Base-by-base conservation (phyloP, 2,329 filamentous ascomycete genomes). In the Colletotrichum viniferum region DNA sequence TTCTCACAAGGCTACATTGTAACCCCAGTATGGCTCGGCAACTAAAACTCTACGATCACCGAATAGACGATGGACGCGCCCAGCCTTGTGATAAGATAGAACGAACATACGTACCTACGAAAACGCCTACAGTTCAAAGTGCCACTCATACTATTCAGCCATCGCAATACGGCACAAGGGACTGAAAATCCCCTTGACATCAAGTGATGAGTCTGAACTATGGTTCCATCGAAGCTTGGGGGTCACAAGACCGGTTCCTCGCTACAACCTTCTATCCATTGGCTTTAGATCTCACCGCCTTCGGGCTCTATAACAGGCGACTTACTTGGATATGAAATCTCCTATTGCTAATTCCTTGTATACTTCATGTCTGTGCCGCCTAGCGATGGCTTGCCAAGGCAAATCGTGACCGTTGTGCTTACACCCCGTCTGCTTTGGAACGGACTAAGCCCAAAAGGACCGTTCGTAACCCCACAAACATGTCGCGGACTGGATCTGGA, bases 21-120 rank as follows among this genome's bases (percentile, higher is more conserved):
- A 0, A 7, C 43, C 2, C 10, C 1, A 0, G n/a, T 48, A 13
- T 13, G 0, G 18, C 10, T 4, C n/a, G 43, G 1, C n/a, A 21
- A 7, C n/a, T 1, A 21, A 21, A 48, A 48, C 6, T 13, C 10
- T 7, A 43, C n/a, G 10, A 48, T 13, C n/a, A 13, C n/a, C 10
- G n/a, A 48, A 1, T 7, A 12, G 9, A 7, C 43, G 18, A 48
- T 21, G n/a, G n/a, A 4, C 1, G 5, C 43, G 43, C 43, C 43
- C n/a, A 48, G n/a, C 10, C 43, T 48, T 48, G n/a, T 21, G 43
- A 21, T 34, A 36, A 7, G 34, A 36, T 36, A 14, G 18, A 4
- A 48, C 9, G 9, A 12, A 43, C 9, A 43, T n/a, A 0, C 18
- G 18, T 43, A 16, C 4, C 38, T n/a, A 0, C 38, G 18, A 2